Conservation (phyloP, 1,284 basidiomycete species). For the Agaricales sp. region DNA sequence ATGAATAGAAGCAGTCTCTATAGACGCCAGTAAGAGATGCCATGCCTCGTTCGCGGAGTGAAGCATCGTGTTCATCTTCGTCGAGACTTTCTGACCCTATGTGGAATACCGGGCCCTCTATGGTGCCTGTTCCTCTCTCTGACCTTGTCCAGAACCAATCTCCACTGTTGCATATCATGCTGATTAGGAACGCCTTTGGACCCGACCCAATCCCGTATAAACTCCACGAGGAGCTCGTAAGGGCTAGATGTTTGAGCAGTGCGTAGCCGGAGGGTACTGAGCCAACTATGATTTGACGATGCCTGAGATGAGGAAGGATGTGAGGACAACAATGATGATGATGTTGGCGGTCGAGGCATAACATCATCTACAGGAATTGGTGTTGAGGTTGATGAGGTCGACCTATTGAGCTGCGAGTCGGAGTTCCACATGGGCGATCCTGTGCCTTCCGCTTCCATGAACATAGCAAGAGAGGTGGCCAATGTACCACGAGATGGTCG, state of each 20-base stretch:
- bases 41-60: no score
- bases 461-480: slow-evolving; percentile 54
- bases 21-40: no score
- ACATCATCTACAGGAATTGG: background rate
- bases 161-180: background rate
- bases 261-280: background rate
- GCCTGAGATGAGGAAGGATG: background rate
- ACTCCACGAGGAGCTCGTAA: background rate
- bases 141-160: background rate
- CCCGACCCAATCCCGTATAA: background rate
- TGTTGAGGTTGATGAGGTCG: background rate
- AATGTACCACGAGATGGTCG: slow-evolving; percentile 45
- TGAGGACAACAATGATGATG: background rate
- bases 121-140: background rate
- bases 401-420: no score
- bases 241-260: background rate
- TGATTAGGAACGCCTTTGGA: background rate
- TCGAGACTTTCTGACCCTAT: no score
- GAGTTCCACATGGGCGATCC: background rate
- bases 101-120: no score
- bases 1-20: no score
- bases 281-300: background rate
- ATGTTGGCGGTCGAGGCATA: background rate
- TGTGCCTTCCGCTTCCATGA: slow-evolving; percentile 46
- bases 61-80: no score